phyloP scores from a whole-genome alignment of 2,329 filamentous ascomycete genomes.

The Lomentospora prolificans region DNA sequence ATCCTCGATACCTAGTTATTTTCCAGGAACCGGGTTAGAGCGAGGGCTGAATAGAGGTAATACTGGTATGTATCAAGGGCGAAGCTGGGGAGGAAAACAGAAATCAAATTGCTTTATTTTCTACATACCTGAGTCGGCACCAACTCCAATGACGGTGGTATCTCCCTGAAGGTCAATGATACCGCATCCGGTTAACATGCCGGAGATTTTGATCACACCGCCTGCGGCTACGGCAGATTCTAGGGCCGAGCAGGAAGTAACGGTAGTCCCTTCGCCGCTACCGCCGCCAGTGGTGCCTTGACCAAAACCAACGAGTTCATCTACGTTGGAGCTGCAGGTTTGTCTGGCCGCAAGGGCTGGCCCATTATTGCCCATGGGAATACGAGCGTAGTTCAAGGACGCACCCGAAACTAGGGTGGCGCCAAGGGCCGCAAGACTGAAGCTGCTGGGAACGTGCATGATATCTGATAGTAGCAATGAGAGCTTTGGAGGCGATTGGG shows the following conservation, averaged over 20 bases:
- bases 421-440: neutral
- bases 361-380: neutral
- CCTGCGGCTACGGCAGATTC: constrained; percentile 24
- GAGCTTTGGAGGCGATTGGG: neutral
- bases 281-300: constrained; percentile 34
- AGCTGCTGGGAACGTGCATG: neutral
- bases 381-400: neutral
- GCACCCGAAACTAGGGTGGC: neutral
- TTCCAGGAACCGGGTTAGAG: neutral
- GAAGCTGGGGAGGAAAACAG: too few species aligned
- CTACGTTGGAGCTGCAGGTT: constrained; percentile 2
- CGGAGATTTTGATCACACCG: constrained; percentile 35
- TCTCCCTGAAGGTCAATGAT: constrained; percentile 35
- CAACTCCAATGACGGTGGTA: constrained; percentile 41
- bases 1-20: constrained; percentile 25
- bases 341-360: neutral
- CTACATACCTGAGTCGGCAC: constrained; percentile 27
- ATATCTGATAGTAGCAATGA: neutral
- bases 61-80: too few species aligned
- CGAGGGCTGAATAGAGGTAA: neutral
- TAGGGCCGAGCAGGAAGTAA: constrained; percentile 32
- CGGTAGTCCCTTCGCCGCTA: constrained; percentile 32
- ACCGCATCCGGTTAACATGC: constrained; percentile 29
- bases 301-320: constrained; percentile 19
- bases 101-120: too few species aligned